Conservation (phyloP, 2,329 filamentous ascomycete species). For the Ilyonectria robusta region DNA sequence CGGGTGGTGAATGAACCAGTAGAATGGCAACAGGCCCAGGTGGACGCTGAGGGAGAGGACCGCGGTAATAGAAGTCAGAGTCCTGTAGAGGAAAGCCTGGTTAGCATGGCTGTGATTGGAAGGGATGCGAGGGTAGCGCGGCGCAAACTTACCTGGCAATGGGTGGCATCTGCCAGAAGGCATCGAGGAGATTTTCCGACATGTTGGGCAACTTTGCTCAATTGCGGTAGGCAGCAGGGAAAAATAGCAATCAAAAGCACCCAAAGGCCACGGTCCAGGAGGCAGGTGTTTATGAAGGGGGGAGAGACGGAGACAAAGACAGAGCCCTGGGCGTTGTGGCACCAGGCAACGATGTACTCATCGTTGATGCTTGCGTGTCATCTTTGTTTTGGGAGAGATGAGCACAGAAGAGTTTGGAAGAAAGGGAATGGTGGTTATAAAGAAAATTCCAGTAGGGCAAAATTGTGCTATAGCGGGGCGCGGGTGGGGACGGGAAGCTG, state of each 20-base stretch:
- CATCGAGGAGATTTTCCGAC: constrained; percentile 50
- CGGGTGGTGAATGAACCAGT: constrained; percentile 67
- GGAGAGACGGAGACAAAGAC: constrained; percentile 23
- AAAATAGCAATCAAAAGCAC: constrained; percentile 32
- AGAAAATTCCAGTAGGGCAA: constrained; percentile 45
- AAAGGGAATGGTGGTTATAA: constrained; percentile 23
- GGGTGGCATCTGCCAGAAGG: constrained; percentile 58
- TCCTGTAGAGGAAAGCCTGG: constrained; percentile 63
- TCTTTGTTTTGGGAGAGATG: constrained; percentile 47
- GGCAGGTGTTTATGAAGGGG: constrained; percentile 36
- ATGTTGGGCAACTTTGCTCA: constrained; percentile 53
- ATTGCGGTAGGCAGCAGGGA: constrained; percentile 33
- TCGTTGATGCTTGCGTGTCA: constrained; percentile 54
- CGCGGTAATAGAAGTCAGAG: constrained; percentile 74
- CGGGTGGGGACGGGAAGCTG: constrained; percentile 31
- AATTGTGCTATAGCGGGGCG: constrained; percentile 44
- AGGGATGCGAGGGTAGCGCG: not conserved
- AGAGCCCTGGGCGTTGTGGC: constrained; percentile 40
- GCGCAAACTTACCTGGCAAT: constrained; percentile 57
- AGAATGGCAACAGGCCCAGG: constrained; percentile 65
- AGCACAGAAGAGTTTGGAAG: constrained; percentile 41
- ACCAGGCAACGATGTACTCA: constrained; percentile 51
- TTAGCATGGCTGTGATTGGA: constrained; percentile 35
- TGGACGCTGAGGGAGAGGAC: constrained; percentile 72
- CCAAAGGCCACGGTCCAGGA: constrained; percentile 8